Percentiles rank a stretch among this genome's conserved stretches.
phyloP scores from a whole-genome alignment of 257 asterid species.

The Cordia subcordata region DNA sequence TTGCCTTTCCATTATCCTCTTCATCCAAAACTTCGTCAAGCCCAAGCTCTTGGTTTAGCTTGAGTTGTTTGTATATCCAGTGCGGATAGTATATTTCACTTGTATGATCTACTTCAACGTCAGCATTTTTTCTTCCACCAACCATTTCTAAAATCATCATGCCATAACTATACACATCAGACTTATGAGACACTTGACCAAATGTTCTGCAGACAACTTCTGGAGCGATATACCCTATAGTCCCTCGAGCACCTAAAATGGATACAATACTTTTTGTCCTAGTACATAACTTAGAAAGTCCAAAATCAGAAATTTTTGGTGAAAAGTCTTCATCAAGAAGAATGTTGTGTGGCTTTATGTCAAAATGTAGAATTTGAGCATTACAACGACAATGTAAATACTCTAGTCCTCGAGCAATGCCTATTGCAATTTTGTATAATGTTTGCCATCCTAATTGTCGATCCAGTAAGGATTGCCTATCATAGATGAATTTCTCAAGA shows the following conservation, averaged over 20 bases:
- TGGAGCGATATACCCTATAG: conserved; percentile 31
- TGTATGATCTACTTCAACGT: not conserved
- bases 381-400: conserved; percentile 31
- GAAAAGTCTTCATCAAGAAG: conserved; percentile 21
- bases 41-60: conserved; percentile 4
- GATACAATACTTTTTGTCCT: conserved; percentile 9
- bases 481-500: not conserved
- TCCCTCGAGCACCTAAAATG: conserved; percentile 19
- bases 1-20: not conserved
- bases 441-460: too few relatives aligned
- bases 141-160: conserved; percentile 37
- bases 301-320: conserved; percentile 28
- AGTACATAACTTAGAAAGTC: conserved; percentile 20
- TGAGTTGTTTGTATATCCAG: conserved; percentile 23
- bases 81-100: conserved; percentile 31
- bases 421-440: conserved; percentile 19
- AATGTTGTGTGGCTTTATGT: conserved; percentile 38
- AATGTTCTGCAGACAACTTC: conserved; percentile 16
- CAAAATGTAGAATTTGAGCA: conserved; percentile 24
- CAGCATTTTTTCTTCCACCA: conserved; percentile 25
- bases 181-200: conserved; percentile 28
- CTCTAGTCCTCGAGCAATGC: conserved; percentile 34
- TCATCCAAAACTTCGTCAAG: not conserved
- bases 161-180: conserved; percentile 33
- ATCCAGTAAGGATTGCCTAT: too few relatives aligned